Base-by-base conservation (phyloP, 2,329 filamentous ascomycete species). In the Diatrype stigma region DNA sequence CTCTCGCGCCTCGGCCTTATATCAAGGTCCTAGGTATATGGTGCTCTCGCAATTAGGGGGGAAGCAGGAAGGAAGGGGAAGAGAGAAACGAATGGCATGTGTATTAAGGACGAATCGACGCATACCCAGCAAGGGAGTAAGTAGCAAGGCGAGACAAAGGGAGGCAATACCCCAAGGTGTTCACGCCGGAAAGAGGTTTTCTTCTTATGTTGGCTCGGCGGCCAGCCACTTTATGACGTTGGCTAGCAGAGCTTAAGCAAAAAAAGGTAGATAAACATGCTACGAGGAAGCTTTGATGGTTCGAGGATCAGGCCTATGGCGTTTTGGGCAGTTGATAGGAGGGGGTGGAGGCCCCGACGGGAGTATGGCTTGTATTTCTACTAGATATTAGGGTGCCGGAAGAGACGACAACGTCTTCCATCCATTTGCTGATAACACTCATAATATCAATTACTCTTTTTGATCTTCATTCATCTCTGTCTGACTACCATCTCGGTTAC, bases 41-140 rank as follows among this genome's bases (percentile, higher is more conserved):
- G 56, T 49, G 52, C 48, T 49, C 46, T 44, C 42, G 46, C 40
- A 47, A 47, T 48, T 54, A 35, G 56, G 50, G 52, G 51, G 53
- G 50, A 42, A 51, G 54, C 53, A 53, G 50, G 46, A 52, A 54
- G 50, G 53, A 51, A 42, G 52, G 54, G 53, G 53, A 51, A 46
- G 53, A 54, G 50, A 55, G 54, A 55, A 54, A 63, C 48, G 58
- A 60, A 51, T 55, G 58, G 60, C 59, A 63, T 54, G 57, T 64
- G 60, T 66, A 64, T 54, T 57, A 59, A 44, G 40, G 40, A 44
- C 14, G 40, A 44, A 23, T 23, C 19, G 11, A 44, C 40, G 22
- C 40, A 44, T 44, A n/a, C 22, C 40, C 40, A 21, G 40, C 59
- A 60, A 61, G 51, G 54, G 53, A 55, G 56, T 51, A 52, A 53